A percentile compares a stretch with the other conserved stretches of the same genome.
These are phyloP conservation scores for Komagataea norvegica DNA, from an alignment of 1,139 yeast species.

Conservation along the genomic window DNA sequence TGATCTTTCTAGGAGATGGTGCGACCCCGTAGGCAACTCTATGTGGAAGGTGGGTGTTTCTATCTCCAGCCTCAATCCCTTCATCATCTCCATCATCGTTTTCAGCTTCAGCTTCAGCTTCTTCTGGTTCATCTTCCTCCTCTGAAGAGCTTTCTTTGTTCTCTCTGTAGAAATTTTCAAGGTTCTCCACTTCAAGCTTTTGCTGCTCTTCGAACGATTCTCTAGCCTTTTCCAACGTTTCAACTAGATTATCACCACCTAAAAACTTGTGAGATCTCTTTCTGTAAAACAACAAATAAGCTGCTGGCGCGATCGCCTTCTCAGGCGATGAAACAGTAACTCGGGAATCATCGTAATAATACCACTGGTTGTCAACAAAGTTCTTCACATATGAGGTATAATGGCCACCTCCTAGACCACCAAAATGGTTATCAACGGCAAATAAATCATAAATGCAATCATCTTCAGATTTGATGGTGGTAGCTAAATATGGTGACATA, in stretches of 20 bases:
- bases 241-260: conserved; percentile 30
- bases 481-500: conserved; percentile 51
- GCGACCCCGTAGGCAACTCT: conserved; percentile 4
- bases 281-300: conserved; percentile 82
- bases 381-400: conserved; percentile 88
- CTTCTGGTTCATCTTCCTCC: conserved; percentile 22
- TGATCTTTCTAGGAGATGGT: conserved; percentile 3
- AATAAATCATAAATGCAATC: conserved; percentile 65
- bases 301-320: conserved; percentile 70
- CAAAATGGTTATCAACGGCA: conserved; percentile 94
- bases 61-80: conserved; percentile 1
- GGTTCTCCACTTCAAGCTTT: conserved; percentile 18
- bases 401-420: conserved; percentile 97
- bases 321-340: conserved; percentile 62
- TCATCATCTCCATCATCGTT: conserved; percentile 8
- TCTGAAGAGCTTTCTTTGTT: conserved; percentile 26
- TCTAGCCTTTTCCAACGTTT: conserved; percentile 31
- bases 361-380: conserved; percentile 76
- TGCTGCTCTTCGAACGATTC: conserved; percentile 25
- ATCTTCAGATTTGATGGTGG: conserved; percentile 33
- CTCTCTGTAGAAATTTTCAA: conserved; percentile 20
- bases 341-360: conserved; percentile 82
- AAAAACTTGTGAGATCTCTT: conserved; percentile 35
- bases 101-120: conserved; percentile 14
- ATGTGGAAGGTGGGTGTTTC: too few species aligned